Evolutionary conservation across 805 yeast species (phyloP), one percentile per base, ranked within the genome.

Genomic region (Nakazawaea anatomiae): DNA sequence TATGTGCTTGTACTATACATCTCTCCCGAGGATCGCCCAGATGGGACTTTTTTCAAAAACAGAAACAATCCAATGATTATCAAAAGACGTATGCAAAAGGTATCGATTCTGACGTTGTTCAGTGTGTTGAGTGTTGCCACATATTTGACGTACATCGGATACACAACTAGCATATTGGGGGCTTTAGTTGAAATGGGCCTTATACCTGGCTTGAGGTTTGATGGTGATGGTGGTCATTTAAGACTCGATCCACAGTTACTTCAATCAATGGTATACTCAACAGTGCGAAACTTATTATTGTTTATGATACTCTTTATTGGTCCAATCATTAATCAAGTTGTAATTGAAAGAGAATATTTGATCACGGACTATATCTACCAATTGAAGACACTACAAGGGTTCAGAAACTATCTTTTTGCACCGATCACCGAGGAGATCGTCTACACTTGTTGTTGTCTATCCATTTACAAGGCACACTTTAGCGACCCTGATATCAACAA

Each of bases 381-480:
- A 12, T 28, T 47, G 18, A 50, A 52, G 4, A 31, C 43, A 6
- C 39, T 77, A 4, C 62, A 65, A 29, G 80, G 82, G 1, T 35
- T 80, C 28, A 65, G 94, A 52, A 82, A 85, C 60, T 72, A 79
- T 44, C 50, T 86, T 0, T 69, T 85, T 39, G 96, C 90, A 0
- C 96, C 96, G 4, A 44, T 84, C 2, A 82, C 92, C 0, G 96
- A 89, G 61, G 96, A 89, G 60, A 55, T 87, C 31, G 76, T 87
- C 1, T 89, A 82, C 61, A 71, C 95, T 1, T 71, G 84, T 0
- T 61, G 74, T 56, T 52, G 76, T 54, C 52, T 70, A 52, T 55
- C 67, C 44, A 51, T 65, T 52, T 58, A 63, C 57, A 49, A 57
- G 6, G 73, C 70, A 27, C 56, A 58, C 1, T 46, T 55, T 18